phyloP scores from a whole-genome alignment of 1,284 basidiomycete genomes.

The Moesziomyces globuligerus region DNA sequence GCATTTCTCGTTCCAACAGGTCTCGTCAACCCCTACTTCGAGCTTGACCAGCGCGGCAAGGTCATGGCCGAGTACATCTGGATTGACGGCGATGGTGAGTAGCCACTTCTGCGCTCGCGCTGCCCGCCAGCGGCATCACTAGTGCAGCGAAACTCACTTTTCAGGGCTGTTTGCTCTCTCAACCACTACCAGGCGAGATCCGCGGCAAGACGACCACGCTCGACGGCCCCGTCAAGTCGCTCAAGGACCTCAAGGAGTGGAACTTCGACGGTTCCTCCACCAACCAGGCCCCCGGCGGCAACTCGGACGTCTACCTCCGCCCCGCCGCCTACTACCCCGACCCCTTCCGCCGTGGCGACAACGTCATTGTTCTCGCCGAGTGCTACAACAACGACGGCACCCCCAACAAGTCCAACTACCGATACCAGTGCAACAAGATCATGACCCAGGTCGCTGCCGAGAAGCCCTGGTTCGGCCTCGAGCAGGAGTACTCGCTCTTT shows the following conservation, averaged over 20 bases:
- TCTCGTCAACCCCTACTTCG: slow-evolving; percentile 57
- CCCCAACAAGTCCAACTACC: slow-evolving; percentile 94
- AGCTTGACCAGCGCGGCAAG: slow-evolving; percentile 62
- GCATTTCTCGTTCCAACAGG: slow-evolving; percentile 17
- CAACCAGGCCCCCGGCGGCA: slow-evolving; percentile 78
- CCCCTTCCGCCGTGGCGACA: slow-evolving; percentile 95
- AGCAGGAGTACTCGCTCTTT: slow-evolving; percentile 99
- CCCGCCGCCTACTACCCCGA: slow-evolving; percentile 98
- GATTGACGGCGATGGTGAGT: slow-evolving; percentile 70
- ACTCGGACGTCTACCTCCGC: slow-evolving; percentile 98
- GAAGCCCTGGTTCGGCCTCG: slow-evolving; percentile 95
- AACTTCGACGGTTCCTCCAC: slow-evolving; percentile 86
- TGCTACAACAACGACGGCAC: slow-evolving; percentile 99
- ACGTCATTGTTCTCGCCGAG: slow-evolving; percentile 74
- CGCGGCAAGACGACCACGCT: slow-evolving; percentile 73
- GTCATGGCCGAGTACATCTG: slow-evolving; percentile 67
- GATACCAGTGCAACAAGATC: slow-evolving; percentile 63
- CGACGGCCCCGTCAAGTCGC: slow-evolving; percentile 77
- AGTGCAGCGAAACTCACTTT: not conserved
- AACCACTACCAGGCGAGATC: slow-evolving; percentile 42
- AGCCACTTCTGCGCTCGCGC: too few relatives aligned
- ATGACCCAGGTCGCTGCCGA: slow-evolving; percentile 62
- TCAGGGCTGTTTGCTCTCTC: not conserved
- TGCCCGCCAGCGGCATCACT: not conserved
- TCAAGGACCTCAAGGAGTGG: slow-evolving; percentile 85